These are phyloP conservation scores for Fusarium nanum DNA, from an alignment of 2,329 filamentous ascomycete genomes.

Conservation along the genomic window DNA sequence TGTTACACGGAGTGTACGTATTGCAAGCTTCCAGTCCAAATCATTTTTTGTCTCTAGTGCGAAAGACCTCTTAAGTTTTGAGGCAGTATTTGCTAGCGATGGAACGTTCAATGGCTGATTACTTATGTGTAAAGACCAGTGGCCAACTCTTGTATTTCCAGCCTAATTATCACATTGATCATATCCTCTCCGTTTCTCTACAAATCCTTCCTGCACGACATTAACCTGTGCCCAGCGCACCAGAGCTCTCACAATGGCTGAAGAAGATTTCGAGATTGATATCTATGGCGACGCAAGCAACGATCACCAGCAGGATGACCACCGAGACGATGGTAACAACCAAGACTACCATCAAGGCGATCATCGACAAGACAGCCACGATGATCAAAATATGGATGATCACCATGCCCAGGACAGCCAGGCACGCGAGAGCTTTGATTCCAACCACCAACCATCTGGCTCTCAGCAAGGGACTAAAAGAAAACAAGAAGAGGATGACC, in stretches of 20 bases:
- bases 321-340: slow-evolving; percentile 45
- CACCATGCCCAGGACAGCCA: slow-evolving; percentile 55
- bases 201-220: slow-evolving; percentile 25
- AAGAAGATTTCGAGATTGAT: slow-evolving; percentile 79
- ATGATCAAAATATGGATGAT: slow-evolving; percentile 56
- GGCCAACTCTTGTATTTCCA: slow-evolving; percentile 46
- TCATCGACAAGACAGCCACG: slow-evolving; percentile 46
- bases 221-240: slow-evolving; percentile 31
- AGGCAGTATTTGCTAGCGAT: slow-evolving; percentile 21
- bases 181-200: slow-evolving; percentile 17
- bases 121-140: slow-evolving; percentile 41
- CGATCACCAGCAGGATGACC: slow-evolving; percentile 57
- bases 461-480: slow-evolving; percentile 66
- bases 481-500: slow-evolving; percentile 69
- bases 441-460: slow-evolving; percentile 55
- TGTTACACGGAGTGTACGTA: slow-evolving; percentile 66
- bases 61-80: slow-evolving; percentile 22
- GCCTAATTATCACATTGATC: slow-evolving; percentile 46
- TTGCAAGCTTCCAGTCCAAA: slow-evolving; percentile 57
- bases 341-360: slow-evolving; percentile 45
- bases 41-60: slow-evolving; percentile 43
- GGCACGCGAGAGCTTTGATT: slow-evolving; percentile 52
- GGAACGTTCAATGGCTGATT: slow-evolving; percentile 45
- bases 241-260: slow-evolving; percentile 64
- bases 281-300: slow-evolving; percentile 72